Evolutionary conservation across 2,329 filamentous ascomycete species (phyloP).

Genomic region (Geoglossum cookeanum): DNA sequence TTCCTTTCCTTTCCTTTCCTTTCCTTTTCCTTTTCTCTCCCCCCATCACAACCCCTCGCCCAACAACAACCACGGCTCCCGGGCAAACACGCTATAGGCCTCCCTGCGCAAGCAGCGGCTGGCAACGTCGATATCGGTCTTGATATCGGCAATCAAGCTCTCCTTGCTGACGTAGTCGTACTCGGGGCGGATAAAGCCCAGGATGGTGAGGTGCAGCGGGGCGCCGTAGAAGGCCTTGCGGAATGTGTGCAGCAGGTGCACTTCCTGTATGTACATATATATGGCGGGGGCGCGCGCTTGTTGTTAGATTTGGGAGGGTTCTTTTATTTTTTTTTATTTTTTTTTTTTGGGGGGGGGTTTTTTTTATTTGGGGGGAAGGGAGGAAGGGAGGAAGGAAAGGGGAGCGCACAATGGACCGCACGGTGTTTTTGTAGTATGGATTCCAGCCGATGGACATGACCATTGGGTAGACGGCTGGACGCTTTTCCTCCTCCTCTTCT

Average conservation of each 20-base stretch:
- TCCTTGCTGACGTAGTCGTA: constrained; percentile 74
- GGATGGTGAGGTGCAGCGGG: constrained; percentile 57
- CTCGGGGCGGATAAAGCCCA: constrained; percentile 80
- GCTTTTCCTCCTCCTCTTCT: background rate
- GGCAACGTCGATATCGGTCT: constrained; percentile 71
- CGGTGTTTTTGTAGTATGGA: constrained; percentile 86
- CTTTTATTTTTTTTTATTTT: too few relatives aligned
- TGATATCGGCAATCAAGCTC: constrained; percentile 72
- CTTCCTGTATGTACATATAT: constrained; percentile 43
- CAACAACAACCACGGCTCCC: constrained; percentile 7
- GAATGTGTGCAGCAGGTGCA: constrained; percentile 71
- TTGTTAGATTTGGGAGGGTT: too few relatives aligned
- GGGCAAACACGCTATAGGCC: constrained; percentile 36
- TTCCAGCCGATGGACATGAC: constrained; percentile 95
- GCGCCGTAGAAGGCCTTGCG: constrained; percentile 66
- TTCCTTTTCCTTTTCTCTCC: constrained; percentile 4
- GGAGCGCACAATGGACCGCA: constrained; percentile 47
- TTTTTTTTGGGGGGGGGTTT: too few relatives aligned
- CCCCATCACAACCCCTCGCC: constrained; percentile 4
- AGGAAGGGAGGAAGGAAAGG: background rate
- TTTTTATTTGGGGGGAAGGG: too few relatives aligned
- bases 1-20: constrained; percentile 4
- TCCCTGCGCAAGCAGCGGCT: constrained; percentile 48
- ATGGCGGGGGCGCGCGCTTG: too few relatives aligned
- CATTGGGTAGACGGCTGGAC: constrained; percentile 48